Evolutionary conservation across 768 basidiomycete genomes (phyloP), one percentile per base, ranked within the genome.

Genomic region (Boletus pseudo-olivaceus): DNA sequence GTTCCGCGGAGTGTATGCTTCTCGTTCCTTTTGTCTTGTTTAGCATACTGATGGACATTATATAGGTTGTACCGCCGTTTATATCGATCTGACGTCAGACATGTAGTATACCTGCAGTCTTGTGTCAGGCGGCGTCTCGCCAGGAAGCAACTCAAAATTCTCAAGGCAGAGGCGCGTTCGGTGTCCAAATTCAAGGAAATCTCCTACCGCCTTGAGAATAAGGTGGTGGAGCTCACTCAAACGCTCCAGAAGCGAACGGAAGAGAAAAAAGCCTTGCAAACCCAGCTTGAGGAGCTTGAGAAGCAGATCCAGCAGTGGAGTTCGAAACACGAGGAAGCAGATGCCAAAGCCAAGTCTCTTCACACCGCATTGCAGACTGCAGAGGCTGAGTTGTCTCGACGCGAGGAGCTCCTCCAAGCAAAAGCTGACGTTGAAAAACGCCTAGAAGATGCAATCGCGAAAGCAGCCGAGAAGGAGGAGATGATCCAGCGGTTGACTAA

Each of bases 151-250:
- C 82, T 99, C 58, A 90, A 88, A 63, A 76, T 75, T 10, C 82
- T 99, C 59, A 87, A 82, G 66, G 82, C 87, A 8, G 97, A 99
- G 72, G 97, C 97, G 7, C 92, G 94, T 48, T 98, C 97, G 2
- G 95, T 95, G 29, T 90, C 91, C 61, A 97, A 94, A 68, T 98
- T 96, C 84, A 98, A 97, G 75, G 94, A 97, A 74, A 97, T 96
- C 61, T 98, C 96, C 0, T 98, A 98, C 67, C 85, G 84, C 62
- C 80, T 99, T 52, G 97, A 99, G 76, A 99, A 98, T 80, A 99
- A 98, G 75, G 97, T 99, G 41, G 93, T 99, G 54, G 96, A 98
- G 68, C 87, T 99, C 57, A 98, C 97, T 0, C 97, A 99, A 69
- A 84, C 76, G 15, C 81, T 99, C 12, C 97, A 98, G 72, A 87